phyloP scores from a whole-genome alignment of 148 eudicot genomes.

The Fallopia convolvulus region DNA sequence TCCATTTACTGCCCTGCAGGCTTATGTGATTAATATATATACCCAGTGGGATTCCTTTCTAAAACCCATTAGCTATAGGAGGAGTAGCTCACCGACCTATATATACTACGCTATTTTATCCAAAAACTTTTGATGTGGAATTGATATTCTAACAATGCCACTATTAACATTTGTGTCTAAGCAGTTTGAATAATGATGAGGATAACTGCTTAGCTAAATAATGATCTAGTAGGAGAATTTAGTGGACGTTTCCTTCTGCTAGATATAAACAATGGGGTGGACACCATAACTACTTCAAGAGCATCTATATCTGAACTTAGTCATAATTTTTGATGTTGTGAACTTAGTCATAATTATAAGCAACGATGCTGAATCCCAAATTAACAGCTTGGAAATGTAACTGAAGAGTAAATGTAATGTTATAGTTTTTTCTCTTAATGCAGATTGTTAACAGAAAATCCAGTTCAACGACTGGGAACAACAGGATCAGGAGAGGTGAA shows the following conservation, averaged over 20 bases:
- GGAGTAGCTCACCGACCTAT: too few species aligned
- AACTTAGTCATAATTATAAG: too few species aligned
- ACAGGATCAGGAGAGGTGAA: constrained; percentile 86
- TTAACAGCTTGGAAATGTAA: not conserved
- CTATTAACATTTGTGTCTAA: not conserved
- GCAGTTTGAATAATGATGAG: not conserved
- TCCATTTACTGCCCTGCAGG: not conserved
- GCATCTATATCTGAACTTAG: not conserved
- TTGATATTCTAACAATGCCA: not conserved
- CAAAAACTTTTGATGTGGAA: too few species aligned
- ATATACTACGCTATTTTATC: too few species aligned
- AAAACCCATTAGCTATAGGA: too few species aligned
- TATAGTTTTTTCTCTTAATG: not conserved
- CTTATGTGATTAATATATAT: not conserved
- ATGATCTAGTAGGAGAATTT: not conserved
- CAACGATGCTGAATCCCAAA: not conserved
- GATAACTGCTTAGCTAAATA: not conserved
- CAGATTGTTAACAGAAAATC: constrained; percentile 85
- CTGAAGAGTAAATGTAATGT: not conserved
- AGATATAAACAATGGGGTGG: not conserved
- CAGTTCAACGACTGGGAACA: constrained; percentile 93
- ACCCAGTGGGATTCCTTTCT: too few species aligned
- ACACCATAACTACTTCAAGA: not conserved
- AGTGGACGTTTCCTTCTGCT: not conserved
- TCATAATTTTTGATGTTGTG: too few species aligned